phyloP scores from a whole-genome alignment of 2,329 filamentous ascomycete genomes.

The Fusarium sp. region DNA sequence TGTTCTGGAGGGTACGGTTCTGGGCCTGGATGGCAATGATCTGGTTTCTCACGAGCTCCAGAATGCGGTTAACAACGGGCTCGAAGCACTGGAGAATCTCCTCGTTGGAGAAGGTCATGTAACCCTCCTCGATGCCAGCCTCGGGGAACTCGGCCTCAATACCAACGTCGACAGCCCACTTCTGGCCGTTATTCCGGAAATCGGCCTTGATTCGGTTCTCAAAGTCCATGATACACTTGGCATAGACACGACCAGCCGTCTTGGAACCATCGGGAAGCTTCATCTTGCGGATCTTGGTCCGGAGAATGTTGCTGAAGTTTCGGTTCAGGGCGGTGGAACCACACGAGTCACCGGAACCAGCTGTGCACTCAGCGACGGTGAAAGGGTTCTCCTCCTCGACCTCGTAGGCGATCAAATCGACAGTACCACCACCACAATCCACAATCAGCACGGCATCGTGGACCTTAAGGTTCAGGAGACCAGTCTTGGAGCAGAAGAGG shows the following conservation, averaged over 20 bases:
- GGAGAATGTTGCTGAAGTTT: conserved; percentile 97
- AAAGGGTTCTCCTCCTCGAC: conserved; percentile 98
- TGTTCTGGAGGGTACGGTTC: conserved; percentile 93
- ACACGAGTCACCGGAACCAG: conserved; percentile 96
- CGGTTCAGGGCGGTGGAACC: conserved; percentile 98
- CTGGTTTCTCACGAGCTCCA: conserved; percentile 96
- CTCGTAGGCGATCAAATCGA: conserved; percentile 98
- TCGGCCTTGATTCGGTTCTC: conserved; percentile 99
- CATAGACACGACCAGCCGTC: conserved; percentile 97
- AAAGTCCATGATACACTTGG: conserved; percentile 99
- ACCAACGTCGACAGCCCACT: conserved; percentile 98
- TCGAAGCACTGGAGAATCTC: conserved; percentile 99
- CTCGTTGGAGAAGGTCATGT: conserved; percentile 99
- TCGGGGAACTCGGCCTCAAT: conserved; percentile 99
- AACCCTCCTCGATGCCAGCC: conserved; percentile 97
- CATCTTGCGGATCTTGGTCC: conserved; percentile 99
- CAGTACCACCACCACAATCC: conserved; percentile 97
- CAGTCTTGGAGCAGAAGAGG: conserved; percentile 97
- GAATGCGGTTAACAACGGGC: conserved; percentile 95
- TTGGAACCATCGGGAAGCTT: conserved; percentile 97
- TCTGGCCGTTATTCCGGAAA: conserved; percentile 98
- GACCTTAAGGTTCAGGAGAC: conserved; percentile 95
- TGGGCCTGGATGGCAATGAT: conserved; percentile 99
- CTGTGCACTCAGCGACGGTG: conserved; percentile 96
- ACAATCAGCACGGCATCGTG: conserved; percentile 98